phyloP scores from a whole-genome alignment of 2,329 filamentous ascomycete genomes.

The Pseudopithomyces maydicus region DNA sequence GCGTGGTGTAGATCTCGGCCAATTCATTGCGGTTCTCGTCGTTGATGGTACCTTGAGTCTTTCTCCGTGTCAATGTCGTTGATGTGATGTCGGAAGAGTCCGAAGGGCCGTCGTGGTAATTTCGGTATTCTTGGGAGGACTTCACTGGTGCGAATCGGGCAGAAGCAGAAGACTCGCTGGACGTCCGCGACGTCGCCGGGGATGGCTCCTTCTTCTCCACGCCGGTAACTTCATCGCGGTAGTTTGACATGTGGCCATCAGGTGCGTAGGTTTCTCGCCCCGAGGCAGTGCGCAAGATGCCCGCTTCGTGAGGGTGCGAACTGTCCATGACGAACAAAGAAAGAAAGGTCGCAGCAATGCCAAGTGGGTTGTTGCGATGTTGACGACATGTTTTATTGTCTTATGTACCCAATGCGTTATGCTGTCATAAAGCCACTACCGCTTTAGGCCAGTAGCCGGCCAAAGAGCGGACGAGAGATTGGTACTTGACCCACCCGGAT shows the following conservation, averaged over 20 bases:
- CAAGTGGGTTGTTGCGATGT: neutral
- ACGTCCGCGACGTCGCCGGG: constrained; percentile 4
- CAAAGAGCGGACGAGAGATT: constrained; percentile 9
- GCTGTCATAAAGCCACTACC: constrained; percentile 1
- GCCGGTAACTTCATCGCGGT: neutral
- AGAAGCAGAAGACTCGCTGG: constrained; percentile 14
- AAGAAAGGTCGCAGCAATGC: neutral
- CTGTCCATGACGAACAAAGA: constrained; percentile 5
- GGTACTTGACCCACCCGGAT: neutral
- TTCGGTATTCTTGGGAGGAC: constrained; percentile 2
- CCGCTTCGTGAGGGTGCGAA: constrained; percentile 8
- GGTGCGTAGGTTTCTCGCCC: constrained; percentile 36
- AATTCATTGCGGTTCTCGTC: constrained; percentile 32
- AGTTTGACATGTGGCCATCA: constrained; percentile 24
- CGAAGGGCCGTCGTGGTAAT: constrained; percentile 5
- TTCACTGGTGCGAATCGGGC: constrained; percentile 12
- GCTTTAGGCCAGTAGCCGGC: constrained; percentile 1
- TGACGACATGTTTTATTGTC: neutral
- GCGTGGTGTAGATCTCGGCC: constrained; percentile 25
- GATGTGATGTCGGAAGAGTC: constrained; percentile 1
- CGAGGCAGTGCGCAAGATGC: constrained; percentile 31
- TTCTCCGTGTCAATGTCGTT: constrained; percentile 11
- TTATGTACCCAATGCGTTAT: neutral
- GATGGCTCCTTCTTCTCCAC: constrained; percentile 1
- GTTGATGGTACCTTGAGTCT: constrained; percentile 25